These are phyloP conservation scores for Massariosphaeria phaeospora DNA, from an alignment of 495 filamentous ascomycete genomes.

Conservation along the genomic window DNA sequence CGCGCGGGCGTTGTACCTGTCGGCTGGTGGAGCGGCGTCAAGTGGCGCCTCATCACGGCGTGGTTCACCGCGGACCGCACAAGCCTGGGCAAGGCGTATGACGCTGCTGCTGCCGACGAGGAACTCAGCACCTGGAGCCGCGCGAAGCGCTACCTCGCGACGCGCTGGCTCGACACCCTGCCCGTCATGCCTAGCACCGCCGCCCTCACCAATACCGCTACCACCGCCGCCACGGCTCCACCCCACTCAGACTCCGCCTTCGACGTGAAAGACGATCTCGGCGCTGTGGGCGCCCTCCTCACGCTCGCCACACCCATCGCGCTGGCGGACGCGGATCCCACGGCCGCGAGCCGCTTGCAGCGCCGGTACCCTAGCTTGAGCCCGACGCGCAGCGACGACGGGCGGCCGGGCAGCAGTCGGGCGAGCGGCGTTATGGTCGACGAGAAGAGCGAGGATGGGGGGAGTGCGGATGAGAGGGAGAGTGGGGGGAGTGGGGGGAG, in stretches of 20 bases:
- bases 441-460: constrained; percentile 41
- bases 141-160: constrained; percentile 44
- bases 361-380: constrained; percentile 16
- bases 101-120: constrained; percentile 37
- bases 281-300: constrained; percentile 29
- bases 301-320: constrained; percentile 30
- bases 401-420: constrained; percentile 18
- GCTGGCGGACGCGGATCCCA: constrained; percentile 31
- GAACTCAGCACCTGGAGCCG: constrained; percentile 44
- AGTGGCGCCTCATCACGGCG: constrained; percentile 45
- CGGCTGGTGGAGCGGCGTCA: constrained; percentile 36
- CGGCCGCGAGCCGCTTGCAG: constrained; percentile 26
- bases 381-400: constrained; percentile 20
- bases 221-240: constrained; percentile 9
- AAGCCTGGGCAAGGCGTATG: constrained; percentile 25
- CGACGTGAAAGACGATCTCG: constrained; percentile 27
- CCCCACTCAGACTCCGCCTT: constrained; percentile 3
- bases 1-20: constrained; percentile 41
- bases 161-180: constrained; percentile 45
- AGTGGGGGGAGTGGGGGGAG: constrained; percentile 2
- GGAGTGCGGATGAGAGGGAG: constrained; percentile 18
- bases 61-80: constrained; percentile 46
- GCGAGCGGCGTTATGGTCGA: constrained; percentile 45
- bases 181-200: constrained; percentile 24
- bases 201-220: constrained; percentile 15